A percentile compares a stretch with the other conserved stretches of the same genome.
Conservation (phyloP, 202 grass and related monocot genomes). For the Thinopyrum obtusiflorum region DNA sequence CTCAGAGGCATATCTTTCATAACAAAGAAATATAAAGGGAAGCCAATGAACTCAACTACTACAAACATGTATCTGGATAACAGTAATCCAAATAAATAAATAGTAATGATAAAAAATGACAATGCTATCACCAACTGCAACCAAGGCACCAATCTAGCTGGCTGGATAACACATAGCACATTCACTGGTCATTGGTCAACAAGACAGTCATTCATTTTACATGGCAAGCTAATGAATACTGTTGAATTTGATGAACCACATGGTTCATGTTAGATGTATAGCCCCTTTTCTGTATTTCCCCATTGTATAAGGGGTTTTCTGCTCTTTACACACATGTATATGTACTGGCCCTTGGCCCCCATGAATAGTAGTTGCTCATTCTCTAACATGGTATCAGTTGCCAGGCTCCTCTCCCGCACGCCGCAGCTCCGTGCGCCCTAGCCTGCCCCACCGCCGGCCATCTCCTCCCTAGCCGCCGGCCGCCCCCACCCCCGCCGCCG, state of each 20-base stretch:
- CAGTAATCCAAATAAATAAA: neutral
- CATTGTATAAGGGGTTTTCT: too few relatives aligned
- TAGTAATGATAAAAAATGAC: neutral
- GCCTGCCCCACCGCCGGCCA: too few relatives aligned
- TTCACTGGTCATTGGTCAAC: too few relatives aligned
- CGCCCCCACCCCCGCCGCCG: too few relatives aligned
- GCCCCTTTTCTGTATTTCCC: too few relatives aligned
- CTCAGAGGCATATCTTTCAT: neutral
- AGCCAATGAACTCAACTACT: neutral
- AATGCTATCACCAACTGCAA: neutral
- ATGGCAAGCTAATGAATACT: neutral
- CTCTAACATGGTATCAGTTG: too few relatives aligned
- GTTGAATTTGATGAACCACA: neutral
- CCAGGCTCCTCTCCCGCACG: too few relatives aligned
- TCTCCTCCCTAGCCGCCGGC: too few relatives aligned
- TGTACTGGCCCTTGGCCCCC: too few relatives aligned
- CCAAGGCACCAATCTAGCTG: neutral
- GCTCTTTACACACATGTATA: too few relatives aligned
- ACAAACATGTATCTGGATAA: neutral
- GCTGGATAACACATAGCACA: neutral
- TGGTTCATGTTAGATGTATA: neutral
- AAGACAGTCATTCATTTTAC: neutral
- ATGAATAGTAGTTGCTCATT: too few relatives aligned
- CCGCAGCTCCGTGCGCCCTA: too few relatives aligned
- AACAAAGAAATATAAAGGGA: neutral